phyloP scores from a whole-genome alignment of 371 early-diverging fungal genomes.

The Sporodiniella umbellata region DNA sequence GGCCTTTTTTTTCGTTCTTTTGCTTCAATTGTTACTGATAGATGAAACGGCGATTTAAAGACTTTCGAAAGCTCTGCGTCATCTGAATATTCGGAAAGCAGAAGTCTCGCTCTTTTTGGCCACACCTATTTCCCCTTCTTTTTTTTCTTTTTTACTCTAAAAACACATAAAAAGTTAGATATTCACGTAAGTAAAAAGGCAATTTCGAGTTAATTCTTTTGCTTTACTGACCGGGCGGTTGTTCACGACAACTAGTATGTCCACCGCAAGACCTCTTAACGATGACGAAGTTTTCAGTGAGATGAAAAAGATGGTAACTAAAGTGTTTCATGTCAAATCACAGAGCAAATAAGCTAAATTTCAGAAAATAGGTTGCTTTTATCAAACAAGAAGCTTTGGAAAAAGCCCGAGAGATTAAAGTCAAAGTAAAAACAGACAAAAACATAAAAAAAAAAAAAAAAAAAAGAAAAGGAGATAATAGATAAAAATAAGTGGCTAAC shows the following conservation, averaged over 20 bases:
- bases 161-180: background rate
- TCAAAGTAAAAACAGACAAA: conserved; percentile 91
- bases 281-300: conserved; percentile 90
- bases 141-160: background rate
- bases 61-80: background rate
- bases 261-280: conserved; percentile 68
- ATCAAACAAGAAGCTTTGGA: conserved; percentile 98
- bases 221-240: too few relatives aligned
- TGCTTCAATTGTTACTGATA: background rate
- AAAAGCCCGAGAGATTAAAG: conserved; percentile 97
- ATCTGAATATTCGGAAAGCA: background rate
- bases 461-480: background rate
- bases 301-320: conserved; percentile 83
- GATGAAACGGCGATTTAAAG: background rate
- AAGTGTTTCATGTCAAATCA: background rate
- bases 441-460: too few relatives aligned
- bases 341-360: background rate
- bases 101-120: background rate
- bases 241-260: too few relatives aligned
- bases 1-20: too few relatives aligned
- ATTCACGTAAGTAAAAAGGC: background rate
- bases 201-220: too few relatives aligned
- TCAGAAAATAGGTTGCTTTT: conserved; percentile 72
- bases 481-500: background rate
- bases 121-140: background rate